A percentile compares a stretch with the other conserved stretches of the same genome.
phyloP scores from a whole-genome alignment of 495 filamentous ascomycete genomes.

The Penicillium nucicola region DNA sequence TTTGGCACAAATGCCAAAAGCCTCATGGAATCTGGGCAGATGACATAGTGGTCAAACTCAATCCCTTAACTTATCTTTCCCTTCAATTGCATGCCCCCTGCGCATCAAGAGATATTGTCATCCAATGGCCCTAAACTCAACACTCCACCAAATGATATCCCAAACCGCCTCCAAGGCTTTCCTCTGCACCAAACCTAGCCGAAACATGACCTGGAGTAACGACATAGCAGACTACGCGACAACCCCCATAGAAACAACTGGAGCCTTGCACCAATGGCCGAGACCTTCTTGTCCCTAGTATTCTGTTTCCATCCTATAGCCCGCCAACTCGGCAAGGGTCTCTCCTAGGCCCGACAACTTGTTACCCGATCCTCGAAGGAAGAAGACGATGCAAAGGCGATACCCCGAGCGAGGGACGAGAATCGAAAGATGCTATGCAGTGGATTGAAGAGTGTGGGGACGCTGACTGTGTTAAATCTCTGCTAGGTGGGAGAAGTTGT shows the following conservation, averaged over 20 bases:
- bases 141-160: constrained; percentile 37
- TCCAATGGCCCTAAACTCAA: constrained; percentile 18
- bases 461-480: too few relatives aligned
- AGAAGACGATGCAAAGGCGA: constrained; percentile 11
- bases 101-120: constrained; percentile 28
- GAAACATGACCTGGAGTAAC: constrained; percentile 49
- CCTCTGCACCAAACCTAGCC: constrained; percentile 46
- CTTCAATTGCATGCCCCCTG: neutral
- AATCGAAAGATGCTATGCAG: neutral
- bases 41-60: too few relatives aligned
- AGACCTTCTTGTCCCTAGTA: constrained; percentile 18
- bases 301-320: constrained; percentile 14
- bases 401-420: neutral
- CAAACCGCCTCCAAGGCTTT: constrained; percentile 51
- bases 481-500: too few relatives aligned
- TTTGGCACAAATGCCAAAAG: neutral
- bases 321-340: constrained; percentile 12
- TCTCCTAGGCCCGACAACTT: neutral
- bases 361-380: constrained; percentile 20
- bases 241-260: constrained; percentile 27
- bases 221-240: constrained; percentile 50
- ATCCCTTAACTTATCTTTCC: too few relatives aligned
- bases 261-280: constrained; percentile 21
- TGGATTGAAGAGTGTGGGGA: too few relatives aligned
- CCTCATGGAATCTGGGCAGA: neutral